A percentile compares a stretch with the other conserved stretches of the same genome.
Evolutionary conservation across 1,139 yeast species (phyloP).

Genomic region (Debaryomyces sp.): DNA sequence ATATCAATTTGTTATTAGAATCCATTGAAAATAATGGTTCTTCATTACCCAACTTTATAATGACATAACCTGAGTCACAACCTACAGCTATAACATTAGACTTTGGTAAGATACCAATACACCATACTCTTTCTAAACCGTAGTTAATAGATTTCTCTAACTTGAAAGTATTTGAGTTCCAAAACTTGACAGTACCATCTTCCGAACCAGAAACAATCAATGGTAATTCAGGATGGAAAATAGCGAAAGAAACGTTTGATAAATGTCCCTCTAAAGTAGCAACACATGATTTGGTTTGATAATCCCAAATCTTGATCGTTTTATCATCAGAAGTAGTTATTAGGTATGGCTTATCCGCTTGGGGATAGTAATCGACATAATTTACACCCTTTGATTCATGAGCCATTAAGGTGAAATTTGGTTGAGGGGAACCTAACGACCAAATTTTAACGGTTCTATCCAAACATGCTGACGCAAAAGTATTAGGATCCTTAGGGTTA

Average conservation of each 20-base stretch:
- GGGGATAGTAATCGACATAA: constrained; percentile 95
- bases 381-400: constrained; percentile 95
- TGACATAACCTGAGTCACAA: constrained; percentile 90
- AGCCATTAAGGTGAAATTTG: constrained; percentile 89
- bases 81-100: constrained; percentile 88
- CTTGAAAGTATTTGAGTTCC: constrained; percentile 81
- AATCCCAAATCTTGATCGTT: constrained; percentile 93
- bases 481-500: constrained; percentile 96
- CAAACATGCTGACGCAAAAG: constrained; percentile 95
- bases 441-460: constrained; percentile 97
- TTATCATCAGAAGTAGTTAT: constrained; percentile 93
- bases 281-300: constrained; percentile 93
- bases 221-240: constrained; percentile 96
- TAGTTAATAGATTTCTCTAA: constrained; percentile 89
- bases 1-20: constrained; percentile 84
- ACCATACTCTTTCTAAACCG: constrained; percentile 97
- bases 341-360: constrained; percentile 93
- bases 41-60: constrained; percentile 87
- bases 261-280: constrained; percentile 94
- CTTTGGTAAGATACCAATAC: constrained; percentile 76
- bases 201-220: constrained; percentile 82
- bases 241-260: constrained; percentile 93
- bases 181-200: constrained; percentile 76
- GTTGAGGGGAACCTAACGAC: constrained; percentile 88
- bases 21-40: constrained; percentile 96